These are phyloP conservation scores for Sphagnum contortum DNA, from an alignment of 225 moss, liverwort and hornwort species.

Conservation along the genomic window DNA sequence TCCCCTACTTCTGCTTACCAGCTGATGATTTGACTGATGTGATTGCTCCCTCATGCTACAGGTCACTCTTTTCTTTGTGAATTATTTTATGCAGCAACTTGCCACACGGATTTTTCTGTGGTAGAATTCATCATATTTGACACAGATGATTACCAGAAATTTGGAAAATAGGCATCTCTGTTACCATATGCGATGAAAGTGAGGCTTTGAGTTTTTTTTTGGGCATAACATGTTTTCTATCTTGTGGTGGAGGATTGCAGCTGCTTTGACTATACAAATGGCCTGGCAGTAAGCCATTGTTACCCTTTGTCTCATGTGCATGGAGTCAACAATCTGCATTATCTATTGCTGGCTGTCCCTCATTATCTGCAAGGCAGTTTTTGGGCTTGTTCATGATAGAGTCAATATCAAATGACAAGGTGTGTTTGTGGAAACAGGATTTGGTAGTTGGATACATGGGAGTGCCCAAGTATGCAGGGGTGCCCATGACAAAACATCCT, in stretches of 20 bases:
- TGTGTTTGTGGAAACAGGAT: constrained; percentile 46
- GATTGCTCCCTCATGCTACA: constrained; percentile 98
- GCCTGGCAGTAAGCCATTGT: constrained; percentile 70
- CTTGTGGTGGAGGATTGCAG: constrained; percentile 29
- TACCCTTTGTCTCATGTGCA: constrained; percentile 1
- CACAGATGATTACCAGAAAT: too few relatives aligned
- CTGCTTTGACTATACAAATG: constrained; percentile 98
- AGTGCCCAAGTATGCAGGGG: constrained; percentile 83
- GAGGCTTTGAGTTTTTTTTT: too few relatives aligned
- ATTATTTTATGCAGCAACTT: too few relatives aligned
- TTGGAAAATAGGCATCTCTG: too few relatives aligned
- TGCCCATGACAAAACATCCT: constrained; percentile 98
- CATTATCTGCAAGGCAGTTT: too few relatives aligned
- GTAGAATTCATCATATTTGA: too few relatives aligned
- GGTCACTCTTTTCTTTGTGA: constrained; percentile 17
- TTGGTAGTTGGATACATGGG: constrained; percentile 99
- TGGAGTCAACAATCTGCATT: too few relatives aligned
- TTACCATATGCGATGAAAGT: too few relatives aligned
- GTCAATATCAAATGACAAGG: background rate
- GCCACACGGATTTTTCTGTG: too few relatives aligned
- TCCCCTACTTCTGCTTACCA: constrained; percentile 96
- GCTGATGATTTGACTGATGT: constrained; percentile 89
- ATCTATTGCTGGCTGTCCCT: too few relatives aligned
- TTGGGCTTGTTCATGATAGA: too few relatives aligned
- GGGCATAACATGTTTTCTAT: too few relatives aligned